Evolutionary conservation across 139 green algal genomes (phyloP), one percentile per base, ranked within the genome.

Genomic region (Coelastrella sp.): DNA sequence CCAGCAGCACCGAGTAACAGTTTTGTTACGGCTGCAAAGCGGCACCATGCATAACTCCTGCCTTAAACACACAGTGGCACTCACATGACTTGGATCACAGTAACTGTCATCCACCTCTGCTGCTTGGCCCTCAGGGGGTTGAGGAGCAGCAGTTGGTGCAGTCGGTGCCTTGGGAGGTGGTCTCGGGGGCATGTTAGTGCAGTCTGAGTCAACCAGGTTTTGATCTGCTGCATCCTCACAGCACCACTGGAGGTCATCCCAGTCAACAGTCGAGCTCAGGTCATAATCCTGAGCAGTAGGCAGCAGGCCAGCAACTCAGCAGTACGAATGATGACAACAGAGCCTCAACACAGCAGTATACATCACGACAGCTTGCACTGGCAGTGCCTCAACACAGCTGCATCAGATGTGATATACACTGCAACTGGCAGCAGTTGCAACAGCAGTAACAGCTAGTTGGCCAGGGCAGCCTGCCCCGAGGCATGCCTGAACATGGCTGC

Each of bases 281-380:
- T 81, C 73, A 23, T 81, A 81, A 50, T 81, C 73, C 73, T 81
- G 73, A 32, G 48, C 40, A 5, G 19, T n/a, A 40, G 4, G 11
- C 11, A 37, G 37, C 67, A 41, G 27, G 64, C 43, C 72, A 79
- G 45, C n/a, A n/a, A n/a, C n/a, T n/a, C n/a, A n/a, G n/a, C n/a
- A 73, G n/a, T 43, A 41, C 64, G 21, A 57, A 23, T 13, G 15
- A 2, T 57, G 45, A 9, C 11, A 57, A 57, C 15, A 57, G 15
- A 13, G 11, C 45, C 45, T 57, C 11, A 23, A 13, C 11, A 13
- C 11, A 13, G 45, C 45, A 57, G 11, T 57, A 13, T 57, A 57
- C 45, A 23, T 57, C 45, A 57, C 45, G 15, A 13, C 45, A 57
- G 45, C 45, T n/a, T n/a, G n/a, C n/a, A n/a, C n/a, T n/a, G n/a